A percentile compares a stretch with the other conserved stretches of the same genome.
Conservation (phyloP, 305 asterid genomes). For the Plantago lanceolata region DNA sequence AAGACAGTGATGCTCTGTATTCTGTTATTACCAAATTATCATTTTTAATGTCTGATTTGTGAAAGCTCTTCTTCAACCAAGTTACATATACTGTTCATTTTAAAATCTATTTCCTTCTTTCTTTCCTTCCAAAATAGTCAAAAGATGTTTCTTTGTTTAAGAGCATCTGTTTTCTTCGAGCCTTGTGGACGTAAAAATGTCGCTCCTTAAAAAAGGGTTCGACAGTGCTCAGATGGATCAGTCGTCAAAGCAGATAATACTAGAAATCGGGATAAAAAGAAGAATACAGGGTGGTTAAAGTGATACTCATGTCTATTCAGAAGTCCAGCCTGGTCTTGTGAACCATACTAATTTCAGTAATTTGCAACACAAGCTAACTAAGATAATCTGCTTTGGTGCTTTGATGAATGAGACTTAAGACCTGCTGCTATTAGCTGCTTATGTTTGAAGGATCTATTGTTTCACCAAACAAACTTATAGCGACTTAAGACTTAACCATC, state of each 20-base stretch:
- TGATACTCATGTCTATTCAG: no score
- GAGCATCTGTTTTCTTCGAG: no score
- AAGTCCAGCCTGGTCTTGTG: background rate
- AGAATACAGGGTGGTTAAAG: no score
- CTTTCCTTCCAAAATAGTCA: background rate
- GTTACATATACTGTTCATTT: background rate
- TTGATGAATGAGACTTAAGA: conserved; percentile 1
- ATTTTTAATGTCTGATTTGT: background rate
- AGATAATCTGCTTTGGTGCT: background rate
- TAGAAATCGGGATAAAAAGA: no score
- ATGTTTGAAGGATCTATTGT: conserved; percentile 10
- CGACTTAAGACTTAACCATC: background rate
- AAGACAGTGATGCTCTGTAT: background rate
- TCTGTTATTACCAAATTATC: conserved; percentile 3
- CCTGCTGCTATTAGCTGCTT: conserved; percentile 1
- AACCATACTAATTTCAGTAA: background rate
- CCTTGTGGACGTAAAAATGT: no score
- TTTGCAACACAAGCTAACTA: background rate
- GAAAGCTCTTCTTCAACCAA: conserved; percentile 2
- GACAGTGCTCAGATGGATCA: no score
- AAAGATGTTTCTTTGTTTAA: no score
- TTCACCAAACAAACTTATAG: conserved; percentile 6
- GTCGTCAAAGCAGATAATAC: no score
- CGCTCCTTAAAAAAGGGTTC: no score
- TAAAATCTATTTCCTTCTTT: background rate